A percentile compares a stretch with the other conserved stretches of the same genome.
Conservation (phyloP, 108 stramenopile species). For the Conticribra weissflogii region DNA sequence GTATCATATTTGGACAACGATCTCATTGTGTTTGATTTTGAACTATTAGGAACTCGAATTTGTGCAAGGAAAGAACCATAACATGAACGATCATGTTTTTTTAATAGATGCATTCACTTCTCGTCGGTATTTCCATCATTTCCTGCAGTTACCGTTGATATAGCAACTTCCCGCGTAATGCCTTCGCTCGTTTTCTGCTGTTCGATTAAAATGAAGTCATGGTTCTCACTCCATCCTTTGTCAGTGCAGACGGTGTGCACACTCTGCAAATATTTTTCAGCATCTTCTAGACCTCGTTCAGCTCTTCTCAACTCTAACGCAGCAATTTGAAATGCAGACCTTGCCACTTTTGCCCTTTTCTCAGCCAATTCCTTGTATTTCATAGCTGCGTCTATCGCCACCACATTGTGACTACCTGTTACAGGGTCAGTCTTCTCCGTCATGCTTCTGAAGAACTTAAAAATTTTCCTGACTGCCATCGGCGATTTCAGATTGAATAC, state of each 20-base stretch:
- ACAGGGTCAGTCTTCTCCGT: not conserved
- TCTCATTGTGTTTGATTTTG: slow-evolving; percentile 83
- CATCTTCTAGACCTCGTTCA: slow-evolving; percentile 27
- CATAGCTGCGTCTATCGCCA: slow-evolving; percentile 16
- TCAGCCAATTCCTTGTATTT: slow-evolving; percentile 29
- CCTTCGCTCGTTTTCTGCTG: not conserved
- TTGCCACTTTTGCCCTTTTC: slow-evolving; percentile 24
- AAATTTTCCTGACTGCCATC: too few relatives aligned
- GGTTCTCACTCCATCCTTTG: too few relatives aligned
- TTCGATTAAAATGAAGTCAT: too few relatives aligned
- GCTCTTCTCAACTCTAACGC: slow-evolving; percentile 32
- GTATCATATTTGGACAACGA: slow-evolving; percentile 74
- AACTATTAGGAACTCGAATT: slow-evolving; percentile 74
- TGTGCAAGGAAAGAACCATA: slow-evolving; percentile 66
- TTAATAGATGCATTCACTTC: too few relatives aligned
- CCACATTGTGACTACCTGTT: slow-evolving; percentile 1
- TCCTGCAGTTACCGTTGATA: too few relatives aligned
- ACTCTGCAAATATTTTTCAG: slow-evolving; percentile 17
- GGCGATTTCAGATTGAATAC: not conserved
- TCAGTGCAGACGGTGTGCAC: too few relatives aligned
- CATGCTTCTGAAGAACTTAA: not conserved
- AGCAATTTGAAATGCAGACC: slow-evolving; percentile 13
- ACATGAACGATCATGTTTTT: too few relatives aligned
- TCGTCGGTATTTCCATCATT: too few relatives aligned
- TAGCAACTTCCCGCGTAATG: too few relatives aligned